These are phyloP conservation scores for Coleophoma crateriformis DNA, from an alignment of 2,329 filamentous ascomycete species.

Conservation along the genomic window DNA sequence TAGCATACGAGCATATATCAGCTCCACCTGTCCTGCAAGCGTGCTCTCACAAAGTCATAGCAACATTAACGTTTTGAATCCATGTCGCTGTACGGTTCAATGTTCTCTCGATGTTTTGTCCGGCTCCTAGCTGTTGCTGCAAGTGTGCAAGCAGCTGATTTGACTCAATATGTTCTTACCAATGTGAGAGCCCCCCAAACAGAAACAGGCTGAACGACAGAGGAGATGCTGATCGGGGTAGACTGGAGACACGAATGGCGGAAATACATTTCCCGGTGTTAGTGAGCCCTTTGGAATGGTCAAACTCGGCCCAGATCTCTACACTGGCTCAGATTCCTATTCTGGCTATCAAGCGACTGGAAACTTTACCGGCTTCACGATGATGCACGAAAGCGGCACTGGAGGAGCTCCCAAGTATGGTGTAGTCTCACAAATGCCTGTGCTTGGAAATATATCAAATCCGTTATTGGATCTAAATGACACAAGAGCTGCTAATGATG, in stretches of 20 bases:
- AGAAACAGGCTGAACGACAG: no score
- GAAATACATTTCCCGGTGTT: conserved; percentile 38
- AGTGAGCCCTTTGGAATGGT: conserved; percentile 38
- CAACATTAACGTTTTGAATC: no score
- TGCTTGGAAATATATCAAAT: conserved; percentile 42
- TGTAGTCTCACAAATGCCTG: conserved; percentile 54
- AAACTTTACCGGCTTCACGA: conserved; percentile 52
- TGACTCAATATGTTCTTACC: not conserved
- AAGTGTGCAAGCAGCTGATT: not conserved
- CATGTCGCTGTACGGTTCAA: no score
- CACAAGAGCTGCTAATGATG: conserved; percentile 42
- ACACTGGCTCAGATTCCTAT: conserved; percentile 43
- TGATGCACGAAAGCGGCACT: conserved; percentile 63
- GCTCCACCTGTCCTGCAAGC: no score
- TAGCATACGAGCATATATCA: no score
- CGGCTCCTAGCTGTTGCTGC: not conserved
- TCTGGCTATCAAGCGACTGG: conserved; percentile 46
- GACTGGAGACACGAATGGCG: conserved; percentile 34
- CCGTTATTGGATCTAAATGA: conserved; percentile 52
- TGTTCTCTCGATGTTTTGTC: no score
- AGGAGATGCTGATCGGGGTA: not conserved
- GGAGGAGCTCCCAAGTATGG: conserved; percentile 68
- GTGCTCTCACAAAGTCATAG: no score
- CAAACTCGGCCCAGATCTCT: conserved; percentile 35
- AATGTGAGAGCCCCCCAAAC: not conserved